phyloP scores from a whole-genome alignment of 352 stramenopile species.

The Elongisporangium prolatum region DNA sequence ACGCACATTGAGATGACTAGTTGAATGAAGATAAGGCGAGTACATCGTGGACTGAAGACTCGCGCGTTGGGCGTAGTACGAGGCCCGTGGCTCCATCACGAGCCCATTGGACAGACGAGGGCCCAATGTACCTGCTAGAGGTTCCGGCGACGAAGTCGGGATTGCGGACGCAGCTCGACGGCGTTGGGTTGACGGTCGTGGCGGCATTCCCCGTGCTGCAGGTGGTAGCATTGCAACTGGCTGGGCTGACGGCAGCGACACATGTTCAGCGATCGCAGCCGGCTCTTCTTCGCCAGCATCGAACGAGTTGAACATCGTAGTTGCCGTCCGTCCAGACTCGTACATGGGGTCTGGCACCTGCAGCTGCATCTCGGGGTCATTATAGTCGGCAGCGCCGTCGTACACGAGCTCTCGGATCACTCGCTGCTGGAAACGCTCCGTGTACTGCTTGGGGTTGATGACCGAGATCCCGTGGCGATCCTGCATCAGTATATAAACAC shows the following conservation, averaged over 20 bases:
- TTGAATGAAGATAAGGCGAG: slow-evolving; percentile 13
- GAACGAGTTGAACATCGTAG: slow-evolving; percentile 49
- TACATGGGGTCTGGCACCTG: slow-evolving; percentile 29
- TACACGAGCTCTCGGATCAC: slow-evolving; percentile 75
- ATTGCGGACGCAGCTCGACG: slow-evolving; percentile 11
- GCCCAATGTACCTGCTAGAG: slow-evolving; percentile 15
- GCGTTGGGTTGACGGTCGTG: slow-evolving; percentile 5
- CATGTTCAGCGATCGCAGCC: slow-evolving; percentile 15
- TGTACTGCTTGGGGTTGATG: slow-evolving; percentile 67
- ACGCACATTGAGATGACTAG: slow-evolving; percentile 13
- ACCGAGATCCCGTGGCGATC: slow-evolving; percentile 69
- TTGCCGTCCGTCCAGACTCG: slow-evolving; percentile 42
- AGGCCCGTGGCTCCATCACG: slow-evolving; percentile 33
- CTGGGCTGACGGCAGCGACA: slow-evolving; percentile 11
- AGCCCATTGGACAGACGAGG: slow-evolving; percentile 35
- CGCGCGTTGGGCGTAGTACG: slow-evolving; percentile 9
- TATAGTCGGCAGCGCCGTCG: slow-evolving; percentile 22
- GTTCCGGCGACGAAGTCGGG: slow-evolving; percentile 17
- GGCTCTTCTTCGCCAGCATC: slow-evolving; percentile 17
- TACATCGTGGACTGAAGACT: slow-evolving; percentile 11
- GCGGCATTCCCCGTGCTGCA: slow-evolving; percentile 1
- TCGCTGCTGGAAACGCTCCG: slow-evolving; percentile 70
- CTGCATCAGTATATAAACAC: slow-evolving; percentile 67
- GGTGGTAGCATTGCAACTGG: slow-evolving; percentile 8
- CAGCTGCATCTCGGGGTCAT: slow-evolving; percentile 16